Percentiles rank a stretch among this genome's conserved stretches.
These are phyloP conservation scores for Populus ilicifolia DNA, from an alignment of 345 rosid species.

Conservation along the genomic window DNA sequence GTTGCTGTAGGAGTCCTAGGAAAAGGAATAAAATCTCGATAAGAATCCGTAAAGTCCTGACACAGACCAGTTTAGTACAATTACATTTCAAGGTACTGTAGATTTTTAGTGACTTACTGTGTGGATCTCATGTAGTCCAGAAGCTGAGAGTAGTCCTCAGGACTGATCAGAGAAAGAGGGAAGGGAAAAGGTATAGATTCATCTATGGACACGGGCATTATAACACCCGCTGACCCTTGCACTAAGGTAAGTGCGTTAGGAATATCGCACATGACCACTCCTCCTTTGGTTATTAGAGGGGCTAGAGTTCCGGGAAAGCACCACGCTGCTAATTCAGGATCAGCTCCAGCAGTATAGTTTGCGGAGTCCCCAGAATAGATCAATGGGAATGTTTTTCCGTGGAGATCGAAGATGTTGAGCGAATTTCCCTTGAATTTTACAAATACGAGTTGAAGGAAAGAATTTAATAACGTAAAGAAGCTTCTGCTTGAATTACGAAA, in stretches of 20 bases:
- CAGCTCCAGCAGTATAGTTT: background rate
- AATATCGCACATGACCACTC: background rate
- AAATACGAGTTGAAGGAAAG: background rate
- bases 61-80: background rate
- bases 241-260: background rate
- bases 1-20: constrained; percentile 16
- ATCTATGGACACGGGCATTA: background rate
- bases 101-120: background rate
- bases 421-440: background rate
- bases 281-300: background rate
- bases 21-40: background rate
- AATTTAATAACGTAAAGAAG: no score
- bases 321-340: background rate
- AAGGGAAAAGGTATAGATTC: background rate
- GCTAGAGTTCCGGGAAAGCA: background rate
- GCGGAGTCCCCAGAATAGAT: background rate
- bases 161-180: background rate
- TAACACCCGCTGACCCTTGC: background rate
- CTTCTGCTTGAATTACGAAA: background rate
- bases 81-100: background rate
- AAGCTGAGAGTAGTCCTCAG: background rate
- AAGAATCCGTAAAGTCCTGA: background rate
- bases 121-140: constrained; percentile 3
- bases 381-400: background rate
- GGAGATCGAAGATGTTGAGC: background rate